Evolutionary conservation across 139 green algal genomes (phyloP), one percentile per base, ranked within the genome.

Genomic region (Coccomyxa sp.): DNA sequence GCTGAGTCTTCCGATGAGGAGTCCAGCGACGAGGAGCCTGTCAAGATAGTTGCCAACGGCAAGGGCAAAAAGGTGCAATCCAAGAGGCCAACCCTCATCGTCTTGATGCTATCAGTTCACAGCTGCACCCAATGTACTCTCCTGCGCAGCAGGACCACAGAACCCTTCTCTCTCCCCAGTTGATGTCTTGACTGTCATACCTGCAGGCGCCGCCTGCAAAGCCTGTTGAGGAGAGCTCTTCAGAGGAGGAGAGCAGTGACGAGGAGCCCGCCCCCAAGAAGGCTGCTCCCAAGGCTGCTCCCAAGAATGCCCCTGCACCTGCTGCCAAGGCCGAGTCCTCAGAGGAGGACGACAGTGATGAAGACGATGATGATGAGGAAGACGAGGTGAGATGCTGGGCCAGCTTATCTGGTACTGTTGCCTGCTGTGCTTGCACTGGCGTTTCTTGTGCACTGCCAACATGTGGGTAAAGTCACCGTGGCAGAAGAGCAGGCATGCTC

Each of bases 171-270:
- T n/a, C n/a, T n/a, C n/a, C n/a, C n/a, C n/a, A n/a, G n/a, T n/a
- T n/a, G n/a, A n/a, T 16, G 50, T n/a, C 39, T 73, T 70, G 55
- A 39, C 24, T 74, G 40, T 38, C n/a, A 41, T 58, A 33, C 5
- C 35, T 69, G 39, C 36, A 39, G 68, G 68, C 39, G 38, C n/a
- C 31, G 8, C 68, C 68, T 54, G 54, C 75, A 44, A 18, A 31
- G 27, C 27, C 31, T 76, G 39, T 38, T 55, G 41, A 76, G 33
- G 68, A 82, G 58, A 76, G 73, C 70, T 70, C 74, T 71, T 50
- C 39, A 69, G 74, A 76, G 12, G 79, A 82, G 69, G 82, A 85
- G 39, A 79, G 68, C 75, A 80, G 35, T 55, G 73, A 79, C 50
- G 74, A 76, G 33, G 69, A 79, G 72, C 55, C 69, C 27, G 44